A percentile compares a stretch with the other conserved stretches of the same genome.
Conservation (phyloP, 2,329 filamentous ascomycete genomes). For the Grosmannia huntii region DNA sequence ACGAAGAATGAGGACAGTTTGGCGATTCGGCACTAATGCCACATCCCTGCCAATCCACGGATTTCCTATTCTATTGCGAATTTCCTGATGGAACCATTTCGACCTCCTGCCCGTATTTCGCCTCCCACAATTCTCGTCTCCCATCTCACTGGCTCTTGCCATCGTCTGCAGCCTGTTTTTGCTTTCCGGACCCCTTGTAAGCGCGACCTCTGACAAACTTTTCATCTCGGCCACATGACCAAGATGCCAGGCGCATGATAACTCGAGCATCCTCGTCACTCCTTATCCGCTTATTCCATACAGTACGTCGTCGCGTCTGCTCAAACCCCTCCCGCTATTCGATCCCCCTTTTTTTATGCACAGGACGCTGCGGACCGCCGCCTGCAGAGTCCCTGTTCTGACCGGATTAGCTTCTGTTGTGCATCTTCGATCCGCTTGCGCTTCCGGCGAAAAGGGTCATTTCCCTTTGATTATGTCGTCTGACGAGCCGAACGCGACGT, state of each 20-base stretch:
- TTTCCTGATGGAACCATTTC: background rate
- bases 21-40: background rate
- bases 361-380: background rate
- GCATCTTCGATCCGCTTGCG: background rate
- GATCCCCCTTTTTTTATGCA: background rate
- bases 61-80: background rate
- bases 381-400: background rate
- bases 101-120: background rate
- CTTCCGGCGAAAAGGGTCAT: background rate
- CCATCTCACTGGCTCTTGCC: background rate
- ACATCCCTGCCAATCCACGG: background rate
- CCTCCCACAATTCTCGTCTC: background rate
- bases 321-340: background rate
- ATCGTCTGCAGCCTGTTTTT: background rate
- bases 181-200: background rate
- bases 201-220: background rate
- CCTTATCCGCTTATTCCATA: background rate
- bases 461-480: slow-evolving; percentile 23
- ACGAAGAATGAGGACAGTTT: slow-evolving; percentile 1
- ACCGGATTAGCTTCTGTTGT: background rate
- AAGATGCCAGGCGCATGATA: slow-evolving; percentile 9
- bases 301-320: background rate
- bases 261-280: background rate
- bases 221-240: background rate
- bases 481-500: slow-evolving; percentile 29